Evolutionary conservation across 345 rosid genomes (phyloP).

Genomic region (Acer negundo): DNA sequence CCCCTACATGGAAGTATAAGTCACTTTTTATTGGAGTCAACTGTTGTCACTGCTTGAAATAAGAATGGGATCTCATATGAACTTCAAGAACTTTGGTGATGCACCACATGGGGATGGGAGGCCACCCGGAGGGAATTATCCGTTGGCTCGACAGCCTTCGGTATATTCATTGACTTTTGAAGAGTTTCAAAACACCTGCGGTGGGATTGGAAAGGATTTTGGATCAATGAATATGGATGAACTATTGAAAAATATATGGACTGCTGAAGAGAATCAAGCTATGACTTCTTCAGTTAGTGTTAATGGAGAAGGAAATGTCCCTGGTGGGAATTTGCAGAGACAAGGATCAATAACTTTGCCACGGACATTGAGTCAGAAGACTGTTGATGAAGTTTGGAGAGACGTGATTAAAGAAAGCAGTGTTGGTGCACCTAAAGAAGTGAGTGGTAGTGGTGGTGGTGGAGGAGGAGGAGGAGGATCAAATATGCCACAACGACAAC

Average conservation of each 20-base stretch:
- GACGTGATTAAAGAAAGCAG: slow-evolving; percentile 57
- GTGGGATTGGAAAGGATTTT: slow-evolving; percentile 80
- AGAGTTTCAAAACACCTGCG: slow-evolving; percentile 77
- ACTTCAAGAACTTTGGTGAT: slow-evolving; percentile 64
- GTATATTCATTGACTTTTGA: slow-evolving; percentile 82
- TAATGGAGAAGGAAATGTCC: slow-evolving; percentile 31
- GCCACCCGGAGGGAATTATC: slow-evolving; percentile 41
- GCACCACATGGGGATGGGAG: slow-evolving; percentile 43
- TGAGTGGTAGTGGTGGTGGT: slow-evolving; percentile 31
- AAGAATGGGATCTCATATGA: slow-evolving; percentile 63
- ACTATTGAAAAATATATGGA: slow-evolving; percentile 82
- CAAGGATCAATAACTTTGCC: slow-evolving; percentile 96
- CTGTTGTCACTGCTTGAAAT: slow-evolving; percentile 19
- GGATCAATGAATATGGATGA: slow-evolving; percentile 99
- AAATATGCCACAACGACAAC: slow-evolving; percentile 56
- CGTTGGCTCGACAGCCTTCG: slow-evolving; percentile 73
- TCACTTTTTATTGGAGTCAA: slow-evolving; percentile 13
- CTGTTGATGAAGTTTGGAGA: slow-evolving; percentile 95
- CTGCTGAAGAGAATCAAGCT: slow-evolving; percentile 82
- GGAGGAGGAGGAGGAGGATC: slow-evolving; percentile 34
- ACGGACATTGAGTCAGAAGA: slow-evolving; percentile 89
- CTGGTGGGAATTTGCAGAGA: slow-evolving; percentile 73
- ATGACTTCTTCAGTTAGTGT: slow-evolving; percentile 39
- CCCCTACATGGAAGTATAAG: slow-evolving; percentile 20
- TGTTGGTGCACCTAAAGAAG: slow-evolving; percentile 32